These are phyloP conservation scores for Neonothopanus nambi DNA, from an alignment of 1,284 basidiomycete genomes.

Conservation along the genomic window DNA sequence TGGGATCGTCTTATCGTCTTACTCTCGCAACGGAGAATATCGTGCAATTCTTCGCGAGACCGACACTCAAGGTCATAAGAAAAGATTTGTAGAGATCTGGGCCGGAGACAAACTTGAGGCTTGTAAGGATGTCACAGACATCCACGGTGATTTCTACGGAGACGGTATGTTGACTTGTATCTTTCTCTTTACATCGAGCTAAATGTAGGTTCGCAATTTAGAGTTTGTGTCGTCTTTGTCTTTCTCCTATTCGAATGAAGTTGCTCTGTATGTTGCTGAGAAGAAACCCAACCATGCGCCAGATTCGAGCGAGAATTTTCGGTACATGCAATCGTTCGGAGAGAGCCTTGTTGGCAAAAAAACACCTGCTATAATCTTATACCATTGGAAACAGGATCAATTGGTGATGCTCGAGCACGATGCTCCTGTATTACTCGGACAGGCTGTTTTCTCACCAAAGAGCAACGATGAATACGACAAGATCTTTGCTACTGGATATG, in stretches of 20 bases:
- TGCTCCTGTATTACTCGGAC: constrained; percentile 34
- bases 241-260: constrained; percentile 9
- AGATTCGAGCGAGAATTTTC: constrained; percentile 9
- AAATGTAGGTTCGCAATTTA: too few relatives aligned
- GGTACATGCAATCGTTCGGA: constrained; percentile 14
- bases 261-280: constrained; percentile 12
- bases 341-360: constrained; percentile 11
- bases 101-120: constrained; percentile 39
- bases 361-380: constrained; percentile 9
- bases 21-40: constrained; percentile 46
- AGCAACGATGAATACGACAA: constrained; percentile 6
- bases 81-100: constrained; percentile 67
- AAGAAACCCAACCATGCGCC: constrained; percentile 9
- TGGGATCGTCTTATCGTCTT: constrained; percentile 41
- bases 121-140: constrained; percentile 56
- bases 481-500: constrained; percentile 63
- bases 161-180: too few relatives aligned
- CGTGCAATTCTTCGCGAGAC: constrained; percentile 51
- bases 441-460: constrained; percentile 49
- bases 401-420: not conserved
- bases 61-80: constrained; percentile 32
- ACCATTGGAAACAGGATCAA: constrained; percentile 8
- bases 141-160: constrained; percentile 59
- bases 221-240: constrained; percentile 13
- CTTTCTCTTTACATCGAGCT: too few relatives aligned